Evolutionary conservation across 2,329 filamentous ascomycete genomes (phyloP).

Genomic region (Chaetomium globosum): DNA sequence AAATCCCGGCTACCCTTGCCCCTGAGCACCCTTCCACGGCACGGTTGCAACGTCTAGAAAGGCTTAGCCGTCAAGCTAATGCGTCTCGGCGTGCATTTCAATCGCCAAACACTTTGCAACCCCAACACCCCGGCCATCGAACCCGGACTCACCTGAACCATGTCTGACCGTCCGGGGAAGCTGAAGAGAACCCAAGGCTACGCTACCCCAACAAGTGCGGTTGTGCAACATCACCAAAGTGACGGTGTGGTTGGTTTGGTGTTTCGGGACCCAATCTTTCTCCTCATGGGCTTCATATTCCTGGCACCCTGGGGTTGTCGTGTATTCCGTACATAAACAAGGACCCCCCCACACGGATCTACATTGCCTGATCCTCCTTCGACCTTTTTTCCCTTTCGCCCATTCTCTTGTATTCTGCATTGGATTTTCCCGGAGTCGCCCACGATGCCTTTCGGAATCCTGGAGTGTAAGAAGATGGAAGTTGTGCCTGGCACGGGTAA

Average conservation of each 20-base stretch:
- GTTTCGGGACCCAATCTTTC: conserved; percentile 12
- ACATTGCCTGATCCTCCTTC: background rate
- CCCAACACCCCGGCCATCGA: conserved; percentile 1
- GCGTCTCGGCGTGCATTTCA: conserved; percentile 7
- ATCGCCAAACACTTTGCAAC: background rate
- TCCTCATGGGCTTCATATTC: conserved; percentile 8
- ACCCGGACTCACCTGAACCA: background rate
- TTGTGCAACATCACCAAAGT: background rate
- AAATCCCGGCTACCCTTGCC: conserved; percentile 1
- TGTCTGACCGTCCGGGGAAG: background rate
- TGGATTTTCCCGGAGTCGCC: background rate
- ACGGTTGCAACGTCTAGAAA: conserved; percentile 8
- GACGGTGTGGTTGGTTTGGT: background rate
- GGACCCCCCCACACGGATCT: background rate
- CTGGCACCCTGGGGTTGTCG: background rate
- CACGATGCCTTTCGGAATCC: conserved; percentile 52
- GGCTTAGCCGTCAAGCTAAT: conserved; percentile 11
- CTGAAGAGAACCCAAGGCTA: background rate
- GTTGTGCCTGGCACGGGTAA: conserved; percentile 53
- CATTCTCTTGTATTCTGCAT: background rate
- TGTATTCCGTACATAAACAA: conserved; percentile 7
- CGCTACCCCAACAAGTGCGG: conserved; percentile 6
- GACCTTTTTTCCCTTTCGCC: background rate
- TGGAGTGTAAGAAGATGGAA: conserved; percentile 50
- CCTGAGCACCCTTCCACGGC: conserved; percentile 10